A percentile compares a stretch with the other conserved stretches of the same genome.
phyloP scores from a whole-genome alignment of 169 alveolate genomes.

The Plasmodium knowlesi region DNA sequence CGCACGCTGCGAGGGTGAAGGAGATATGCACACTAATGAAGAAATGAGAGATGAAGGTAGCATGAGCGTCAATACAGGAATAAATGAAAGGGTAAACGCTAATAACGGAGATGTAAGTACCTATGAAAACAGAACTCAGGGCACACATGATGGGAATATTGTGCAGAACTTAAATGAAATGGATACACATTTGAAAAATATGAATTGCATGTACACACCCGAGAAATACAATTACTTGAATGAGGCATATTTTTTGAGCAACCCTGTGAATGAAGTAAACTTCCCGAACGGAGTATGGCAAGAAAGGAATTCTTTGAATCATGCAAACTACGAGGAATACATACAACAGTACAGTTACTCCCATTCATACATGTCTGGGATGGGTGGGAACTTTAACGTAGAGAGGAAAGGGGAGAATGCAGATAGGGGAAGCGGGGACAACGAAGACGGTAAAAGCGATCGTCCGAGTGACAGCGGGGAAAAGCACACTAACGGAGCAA shows the following conservation, averaged over 20 bases:
- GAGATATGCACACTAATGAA: neutral
- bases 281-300: neutral
- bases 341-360: neutral
- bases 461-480: neutral
- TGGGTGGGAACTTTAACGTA: neutral
- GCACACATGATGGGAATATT: neutral
- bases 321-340: neutral
- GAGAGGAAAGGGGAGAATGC: neutral
- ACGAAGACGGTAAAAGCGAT: neutral
- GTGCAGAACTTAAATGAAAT: neutral
- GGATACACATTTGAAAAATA: neutral
- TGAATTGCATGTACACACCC: neutral
- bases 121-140: neutral
- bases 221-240: neutral
- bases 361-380: neutral
- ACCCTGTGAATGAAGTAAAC: constrained; percentile 11
- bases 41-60: neutral
- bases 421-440: neutral
- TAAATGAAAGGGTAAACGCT: neutral
- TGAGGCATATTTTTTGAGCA: constrained; percentile 12
- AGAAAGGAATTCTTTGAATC: neutral
- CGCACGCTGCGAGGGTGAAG: neutral
- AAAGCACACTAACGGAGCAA: neutral
- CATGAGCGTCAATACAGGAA: neutral
- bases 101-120: neutral